phyloP scores from a whole-genome alignment of 2,329 filamentous ascomycete species.

The Byssoonygena ceratinophila region DNA sequence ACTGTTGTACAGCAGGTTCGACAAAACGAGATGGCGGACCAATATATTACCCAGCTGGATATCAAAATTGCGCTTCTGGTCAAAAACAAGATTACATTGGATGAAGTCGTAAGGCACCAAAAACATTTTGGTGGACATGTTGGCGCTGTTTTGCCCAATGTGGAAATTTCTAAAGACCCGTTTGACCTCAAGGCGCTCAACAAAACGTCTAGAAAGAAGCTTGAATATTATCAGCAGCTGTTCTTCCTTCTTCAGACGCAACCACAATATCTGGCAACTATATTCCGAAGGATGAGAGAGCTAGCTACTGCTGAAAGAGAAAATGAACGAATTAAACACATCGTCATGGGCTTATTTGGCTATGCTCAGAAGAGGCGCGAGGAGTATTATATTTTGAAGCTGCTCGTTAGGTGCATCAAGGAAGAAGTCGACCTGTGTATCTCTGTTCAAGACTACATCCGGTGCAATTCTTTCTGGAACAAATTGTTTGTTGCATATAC shows the following conservation, averaged over 20 bases:
- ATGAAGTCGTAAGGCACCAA: constrained; percentile 94
- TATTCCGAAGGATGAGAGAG: constrained; percentile 77
- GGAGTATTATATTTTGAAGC: constrained; percentile 89
- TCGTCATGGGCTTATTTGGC: constrained; percentile 94
- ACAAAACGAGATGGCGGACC: constrained; percentile 92
- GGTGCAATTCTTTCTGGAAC: constrained; percentile 87
- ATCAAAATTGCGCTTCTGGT: constrained; percentile 97
- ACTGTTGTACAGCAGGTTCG: constrained; percentile 94
- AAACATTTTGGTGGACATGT: constrained; percentile 89
- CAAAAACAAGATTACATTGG: constrained; percentile 98
- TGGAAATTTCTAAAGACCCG: constrained; percentile 78
- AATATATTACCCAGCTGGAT: constrained; percentile 96
- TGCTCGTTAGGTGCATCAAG: constrained; percentile 68
- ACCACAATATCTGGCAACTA: constrained; percentile 78
- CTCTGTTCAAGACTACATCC: constrained; percentile 70
- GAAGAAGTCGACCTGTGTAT: constrained; percentile 71
- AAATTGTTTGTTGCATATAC: constrained; percentile 80
- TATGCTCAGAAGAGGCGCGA: constrained; percentile 95
- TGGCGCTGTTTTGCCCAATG: constrained; percentile 73
- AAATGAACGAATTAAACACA: constrained; percentile 77
- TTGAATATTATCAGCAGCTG: constrained; percentile 92
- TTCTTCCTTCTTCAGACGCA: constrained; percentile 98
- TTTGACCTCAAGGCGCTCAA: constrained; percentile 96
- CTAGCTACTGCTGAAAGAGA: constrained; percentile 82
- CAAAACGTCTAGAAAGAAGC: constrained; percentile 88